These are phyloP conservation scores for Orbilia oligospora DNA, from an alignment of 2,329 filamentous ascomycete species.

Conservation along the genomic window DNA sequence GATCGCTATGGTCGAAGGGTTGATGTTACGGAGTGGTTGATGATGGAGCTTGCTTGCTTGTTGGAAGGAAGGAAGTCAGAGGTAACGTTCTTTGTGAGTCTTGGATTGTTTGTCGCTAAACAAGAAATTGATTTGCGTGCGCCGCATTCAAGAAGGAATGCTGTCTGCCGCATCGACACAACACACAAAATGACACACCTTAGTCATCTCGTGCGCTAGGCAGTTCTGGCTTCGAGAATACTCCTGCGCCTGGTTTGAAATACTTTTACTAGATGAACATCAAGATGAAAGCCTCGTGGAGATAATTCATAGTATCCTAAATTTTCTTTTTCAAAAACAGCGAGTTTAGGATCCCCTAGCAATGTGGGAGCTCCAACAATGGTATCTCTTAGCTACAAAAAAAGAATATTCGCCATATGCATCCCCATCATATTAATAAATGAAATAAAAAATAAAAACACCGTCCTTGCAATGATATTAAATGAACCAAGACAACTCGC, in stretches of 20 bases:
- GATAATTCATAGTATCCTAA: too few species aligned
- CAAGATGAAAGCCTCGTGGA: too few species aligned
- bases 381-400: conserved; percentile 9
- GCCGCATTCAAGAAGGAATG: background rate
- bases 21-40: background rate
- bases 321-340: background rate
- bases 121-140: conserved; percentile 19
- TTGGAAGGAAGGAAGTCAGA: background rate
- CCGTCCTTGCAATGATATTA: conserved; percentile 8
- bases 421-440: background rate
- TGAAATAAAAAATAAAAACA: background rate
- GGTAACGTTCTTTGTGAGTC: conserved; percentile 15
- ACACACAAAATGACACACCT: conserved; percentile 5
- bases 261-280: too few species aligned
- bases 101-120: conserved; percentile 21
- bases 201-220: too few species aligned
- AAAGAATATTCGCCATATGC: background rate
- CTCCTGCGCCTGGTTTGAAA: too few species aligned
- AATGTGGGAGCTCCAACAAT: background rate
- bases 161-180: background rate
- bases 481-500: background rate
- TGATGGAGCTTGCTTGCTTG: background rate
- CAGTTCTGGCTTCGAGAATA: too few species aligned
- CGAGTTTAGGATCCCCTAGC: background rate
- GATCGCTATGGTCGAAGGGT: background rate